Percentiles rank a stretch among this genome's conserved stretches.
These are phyloP conservation scores for Forsythia viridissima DNA, from an alignment of 257 asterid species.

Conservation along the genomic window DNA sequence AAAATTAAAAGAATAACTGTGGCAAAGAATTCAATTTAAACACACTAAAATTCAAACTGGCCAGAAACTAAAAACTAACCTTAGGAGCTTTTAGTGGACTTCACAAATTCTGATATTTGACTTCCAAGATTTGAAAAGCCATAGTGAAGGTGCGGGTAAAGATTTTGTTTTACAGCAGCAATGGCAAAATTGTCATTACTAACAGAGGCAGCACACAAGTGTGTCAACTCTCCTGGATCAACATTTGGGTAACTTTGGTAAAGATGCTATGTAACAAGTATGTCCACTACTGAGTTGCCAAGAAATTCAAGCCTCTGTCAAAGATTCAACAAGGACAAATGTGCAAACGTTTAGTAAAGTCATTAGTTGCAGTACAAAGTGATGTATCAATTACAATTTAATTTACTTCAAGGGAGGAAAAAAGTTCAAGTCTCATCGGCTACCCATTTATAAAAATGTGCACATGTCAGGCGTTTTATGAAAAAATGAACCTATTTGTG, in stretches of 20 bases:
- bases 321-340: conserved; percentile 9
- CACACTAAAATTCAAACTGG: background rate
- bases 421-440: too few relatives aligned
- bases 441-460: too few relatives aligned
- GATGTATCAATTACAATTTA: background rate
- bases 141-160: too few relatives aligned
- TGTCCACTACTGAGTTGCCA: conserved; percentile 42
- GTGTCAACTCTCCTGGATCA: conserved; percentile 92
- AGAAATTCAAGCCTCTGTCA: conserved; percentile 60
- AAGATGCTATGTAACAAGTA: background rate
- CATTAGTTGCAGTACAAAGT: background rate
- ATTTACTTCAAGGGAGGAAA: background rate
- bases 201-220: conserved; percentile 44
- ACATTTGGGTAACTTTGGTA: conserved; percentile 63
- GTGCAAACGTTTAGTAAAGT: background rate
- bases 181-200: too few relatives aligned
- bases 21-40: background rate
- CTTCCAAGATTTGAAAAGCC: too few relatives aligned
- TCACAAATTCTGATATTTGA: too few relatives aligned
- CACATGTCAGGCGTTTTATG: too few relatives aligned
- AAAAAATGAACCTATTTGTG: too few relatives aligned
- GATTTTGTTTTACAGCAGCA: too few relatives aligned
- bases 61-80: too few relatives aligned
- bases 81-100: too few relatives aligned
- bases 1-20: background rate